Base-by-base conservation (phyloP, 1,139 yeast species). In the Diutina catenulata region DNA sequence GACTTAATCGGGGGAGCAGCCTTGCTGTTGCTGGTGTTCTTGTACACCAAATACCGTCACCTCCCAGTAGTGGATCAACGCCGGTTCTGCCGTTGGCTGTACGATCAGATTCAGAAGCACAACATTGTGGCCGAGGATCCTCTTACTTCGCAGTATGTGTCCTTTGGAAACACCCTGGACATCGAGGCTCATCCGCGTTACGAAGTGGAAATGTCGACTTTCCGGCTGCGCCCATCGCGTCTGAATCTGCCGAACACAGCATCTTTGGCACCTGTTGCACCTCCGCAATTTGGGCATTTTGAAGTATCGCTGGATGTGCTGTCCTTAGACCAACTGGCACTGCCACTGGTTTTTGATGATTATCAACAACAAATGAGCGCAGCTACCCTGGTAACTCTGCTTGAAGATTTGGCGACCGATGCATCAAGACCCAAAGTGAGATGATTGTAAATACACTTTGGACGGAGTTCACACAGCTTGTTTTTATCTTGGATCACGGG, bases 1-100 rank as follows among this genome's bases (percentile, higher is more conserved):
- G 97, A 88, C 56, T 72, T 88, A 43, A 83, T 83, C 56, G 94
- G 91, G 14, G 97, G 97, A 25, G 91, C 95, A 2, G 71, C 76
- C 25, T 63, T 88, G 47, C 76, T 94, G 1, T 70, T 78, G 45
- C 56, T 73, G 11, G 80, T 83, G 33, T 88, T 83, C 59, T 70
- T 74, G 47, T 72, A 78, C 52, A 81, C 88, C 39, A 80, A 79
- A 54, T 76, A 80, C 53, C 74, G 68, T 15, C 80, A 74, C 51
- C 62, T 88, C 51, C 97, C 97, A n/a, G 62, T 75, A 26, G 63
- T 67, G 33, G 82, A 76, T 45, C 60, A 60, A 16, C 71, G 60
- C 42, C 72, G 76, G 51, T 80, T 80, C 50, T 80, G 91, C 49
- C 77, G 97, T 45, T 88, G 95, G 94, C 80, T 93, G 16, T 88